These are phyloP conservation scores for Prunella vulgaris DNA, from an alignment of 257 asterid species.

Conservation along the genomic window DNA sequence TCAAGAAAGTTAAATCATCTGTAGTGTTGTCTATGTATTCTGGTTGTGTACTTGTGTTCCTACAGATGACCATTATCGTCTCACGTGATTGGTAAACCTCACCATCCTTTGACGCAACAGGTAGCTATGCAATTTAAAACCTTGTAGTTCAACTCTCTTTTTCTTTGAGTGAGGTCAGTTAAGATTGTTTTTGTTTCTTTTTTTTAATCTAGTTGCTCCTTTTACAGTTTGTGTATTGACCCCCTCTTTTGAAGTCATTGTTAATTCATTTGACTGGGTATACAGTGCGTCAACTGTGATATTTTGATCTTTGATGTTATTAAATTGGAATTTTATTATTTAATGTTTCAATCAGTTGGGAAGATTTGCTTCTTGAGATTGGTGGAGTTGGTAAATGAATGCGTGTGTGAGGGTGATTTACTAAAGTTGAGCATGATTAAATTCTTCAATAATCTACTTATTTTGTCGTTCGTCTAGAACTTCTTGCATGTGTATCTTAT, in stretches of 20 bases:
- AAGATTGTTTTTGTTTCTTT: background rate
- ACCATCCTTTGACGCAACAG: background rate
- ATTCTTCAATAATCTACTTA: no score
- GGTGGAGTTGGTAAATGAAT: constrained; percentile 19
- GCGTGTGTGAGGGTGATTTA: background rate
- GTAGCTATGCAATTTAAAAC: background rate
- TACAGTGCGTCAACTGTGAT: background rate
- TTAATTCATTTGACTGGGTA: background rate
- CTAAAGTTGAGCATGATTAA: background rate
- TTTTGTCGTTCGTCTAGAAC: background rate
- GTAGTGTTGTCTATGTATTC: background rate
- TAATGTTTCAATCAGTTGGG: background rate
- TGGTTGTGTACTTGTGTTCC: background rate
- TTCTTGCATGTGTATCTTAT: background rate
- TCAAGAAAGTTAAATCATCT: constrained; percentile 10
- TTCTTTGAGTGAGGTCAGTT: background rate
- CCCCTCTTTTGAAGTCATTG: background rate
- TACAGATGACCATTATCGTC: background rate
- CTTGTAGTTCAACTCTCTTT: background rate
- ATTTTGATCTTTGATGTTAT: background rate
- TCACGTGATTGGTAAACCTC: constrained; percentile 7
- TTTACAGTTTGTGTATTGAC: background rate
- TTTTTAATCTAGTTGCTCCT: background rate
- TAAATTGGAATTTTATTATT: background rate
- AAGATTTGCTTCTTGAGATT: background rate